phyloP scores from a whole-genome alignment of 441 rosid species.

The Mallotus repandus region DNA sequence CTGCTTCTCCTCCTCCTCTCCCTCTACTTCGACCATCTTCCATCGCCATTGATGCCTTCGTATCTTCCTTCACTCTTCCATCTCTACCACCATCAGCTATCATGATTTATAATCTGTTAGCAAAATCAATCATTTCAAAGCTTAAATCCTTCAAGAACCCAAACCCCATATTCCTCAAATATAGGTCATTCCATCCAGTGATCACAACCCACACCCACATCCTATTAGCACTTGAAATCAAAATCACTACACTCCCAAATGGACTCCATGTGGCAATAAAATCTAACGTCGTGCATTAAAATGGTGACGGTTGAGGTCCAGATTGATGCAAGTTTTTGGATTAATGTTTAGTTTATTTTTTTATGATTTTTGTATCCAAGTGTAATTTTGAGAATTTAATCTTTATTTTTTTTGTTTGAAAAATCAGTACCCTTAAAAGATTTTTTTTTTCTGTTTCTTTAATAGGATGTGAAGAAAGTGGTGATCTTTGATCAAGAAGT shows the following conservation, averaged over 20 bases:
- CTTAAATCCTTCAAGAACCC: slow-evolving; percentile 66
- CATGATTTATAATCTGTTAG: slow-evolving; percentile 82
- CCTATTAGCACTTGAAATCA: slow-evolving; percentile 82
- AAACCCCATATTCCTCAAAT: slow-evolving; percentile 78
- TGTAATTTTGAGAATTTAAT: too few relatives aligned
- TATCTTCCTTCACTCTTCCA: slow-evolving; percentile 34
- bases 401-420: too few relatives aligned
- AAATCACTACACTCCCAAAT: slow-evolving; percentile 77
- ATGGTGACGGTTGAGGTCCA: too few relatives aligned
- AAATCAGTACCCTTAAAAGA: too few relatives aligned
- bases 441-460: too few relatives aligned
- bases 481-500: too few relatives aligned
- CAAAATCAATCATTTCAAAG: slow-evolving; percentile 57
- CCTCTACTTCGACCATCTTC: slow-evolving; percentile 48
- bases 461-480: too few relatives aligned
- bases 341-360: too few relatives aligned
- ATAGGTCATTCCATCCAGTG: slow-evolving; percentile 80
- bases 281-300: too few relatives aligned
- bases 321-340: too few relatives aligned
- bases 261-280: slow-evolving; percentile 41
- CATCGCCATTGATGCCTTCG: slow-evolving; percentile 39
- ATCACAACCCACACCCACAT: slow-evolving; percentile 64
- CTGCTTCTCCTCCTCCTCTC: slow-evolving; percentile 28
- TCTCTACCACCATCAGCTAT: slow-evolving; percentile 48
- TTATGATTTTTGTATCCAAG: too few relatives aligned